A percentile compares a stretch with the other conserved stretches of the same genome.
These are phyloP conservation scores for Hypoxylon sp. DNA, from an alignment of 2,329 filamentous ascomycete species.

Conservation along the genomic window DNA sequence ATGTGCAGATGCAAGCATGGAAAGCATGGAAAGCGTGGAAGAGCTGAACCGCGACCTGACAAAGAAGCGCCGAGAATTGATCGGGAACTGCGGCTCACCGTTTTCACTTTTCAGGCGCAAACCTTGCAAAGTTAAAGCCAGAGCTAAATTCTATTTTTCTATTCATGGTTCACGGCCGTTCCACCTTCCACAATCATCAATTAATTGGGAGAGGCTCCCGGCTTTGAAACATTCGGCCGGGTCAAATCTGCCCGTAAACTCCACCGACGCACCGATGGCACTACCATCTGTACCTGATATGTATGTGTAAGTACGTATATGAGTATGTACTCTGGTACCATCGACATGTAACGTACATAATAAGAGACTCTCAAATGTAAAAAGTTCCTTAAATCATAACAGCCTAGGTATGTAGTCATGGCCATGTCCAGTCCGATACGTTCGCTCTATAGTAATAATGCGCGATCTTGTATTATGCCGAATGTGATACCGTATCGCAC, in stretches of 20 bases:
- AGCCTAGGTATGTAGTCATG: not conserved
- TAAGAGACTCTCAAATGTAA: slow-evolving; percentile 22
- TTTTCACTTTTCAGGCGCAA: slow-evolving; percentile 30
- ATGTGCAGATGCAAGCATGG: not conserved
- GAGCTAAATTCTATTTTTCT: slow-evolving; percentile 32
- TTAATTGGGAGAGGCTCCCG: slow-evolving; percentile 41
- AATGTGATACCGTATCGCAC: slow-evolving; percentile 24
- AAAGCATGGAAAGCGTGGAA: slow-evolving; percentile 16
- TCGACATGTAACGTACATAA: slow-evolving; percentile 39
- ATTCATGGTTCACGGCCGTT: slow-evolving; percentile 28
- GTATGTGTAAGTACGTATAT: too few species aligned
- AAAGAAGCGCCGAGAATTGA: slow-evolving; percentile 37
- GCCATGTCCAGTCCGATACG: slow-evolving; percentile 27
- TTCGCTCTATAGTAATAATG: slow-evolving; percentile 29
- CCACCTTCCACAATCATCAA: slow-evolving; percentile 38
- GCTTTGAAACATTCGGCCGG: slow-evolving; percentile 46
- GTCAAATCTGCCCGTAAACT: slow-evolving; percentile 47
- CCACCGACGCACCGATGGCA: slow-evolving; percentile 44
- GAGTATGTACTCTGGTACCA: not conserved
- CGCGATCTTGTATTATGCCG: slow-evolving; percentile 38
- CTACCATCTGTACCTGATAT: slow-evolving; percentile 25
- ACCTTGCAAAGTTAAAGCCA: slow-evolving; percentile 31
- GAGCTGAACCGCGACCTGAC: slow-evolving; percentile 9
- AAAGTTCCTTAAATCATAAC: slow-evolving; percentile 19
- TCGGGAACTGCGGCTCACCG: slow-evolving; percentile 43